phyloP scores from a whole-genome alignment of 805 yeast species.

The Lipomyces orientalis region DNA sequence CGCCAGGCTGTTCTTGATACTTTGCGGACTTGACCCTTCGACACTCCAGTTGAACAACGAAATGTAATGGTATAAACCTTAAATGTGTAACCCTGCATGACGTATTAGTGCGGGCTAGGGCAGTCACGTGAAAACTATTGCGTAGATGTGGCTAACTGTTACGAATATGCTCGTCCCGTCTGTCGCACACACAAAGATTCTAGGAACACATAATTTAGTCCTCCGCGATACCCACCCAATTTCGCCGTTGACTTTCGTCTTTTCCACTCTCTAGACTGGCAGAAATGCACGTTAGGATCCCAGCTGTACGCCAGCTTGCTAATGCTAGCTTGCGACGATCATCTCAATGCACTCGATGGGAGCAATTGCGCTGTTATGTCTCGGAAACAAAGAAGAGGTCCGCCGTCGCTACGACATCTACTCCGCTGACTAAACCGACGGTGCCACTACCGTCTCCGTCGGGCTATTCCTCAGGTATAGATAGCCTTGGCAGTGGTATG shows the following conservation, averaged over 20 bases:
- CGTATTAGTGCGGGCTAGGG: neutral
- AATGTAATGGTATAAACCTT: too few species aligned
- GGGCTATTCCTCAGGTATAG: constrained; percentile 15
- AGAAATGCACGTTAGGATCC: neutral
- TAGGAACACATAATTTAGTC: neutral
- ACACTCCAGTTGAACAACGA: too few species aligned
- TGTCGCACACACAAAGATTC: neutral
- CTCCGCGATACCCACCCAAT: neutral
- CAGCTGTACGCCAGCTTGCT: constrained; percentile 1
- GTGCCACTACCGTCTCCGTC: constrained; percentile 24
- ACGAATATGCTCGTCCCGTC: neutral
- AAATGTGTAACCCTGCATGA: too few species aligned
- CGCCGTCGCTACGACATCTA: constrained; percentile 25
- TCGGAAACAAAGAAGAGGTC: constrained; percentile 8
- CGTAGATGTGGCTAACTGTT: neutral
- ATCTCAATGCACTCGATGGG: neutral
- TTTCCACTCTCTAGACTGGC: neutral
- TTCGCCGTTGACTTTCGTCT: neutral
- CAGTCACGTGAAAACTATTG: neutral
- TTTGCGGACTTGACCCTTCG: too few species aligned
- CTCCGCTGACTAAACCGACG: constrained; percentile 24
- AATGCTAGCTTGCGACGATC: neutral
- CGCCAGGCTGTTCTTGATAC: too few species aligned
- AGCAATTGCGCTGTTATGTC: constrained; percentile 13
- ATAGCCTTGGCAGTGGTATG: constrained; percentile 16